Base-by-base conservation (phyloP, 2,329 filamentous ascomycete genomes). In the Penicillium expansum region DNA sequence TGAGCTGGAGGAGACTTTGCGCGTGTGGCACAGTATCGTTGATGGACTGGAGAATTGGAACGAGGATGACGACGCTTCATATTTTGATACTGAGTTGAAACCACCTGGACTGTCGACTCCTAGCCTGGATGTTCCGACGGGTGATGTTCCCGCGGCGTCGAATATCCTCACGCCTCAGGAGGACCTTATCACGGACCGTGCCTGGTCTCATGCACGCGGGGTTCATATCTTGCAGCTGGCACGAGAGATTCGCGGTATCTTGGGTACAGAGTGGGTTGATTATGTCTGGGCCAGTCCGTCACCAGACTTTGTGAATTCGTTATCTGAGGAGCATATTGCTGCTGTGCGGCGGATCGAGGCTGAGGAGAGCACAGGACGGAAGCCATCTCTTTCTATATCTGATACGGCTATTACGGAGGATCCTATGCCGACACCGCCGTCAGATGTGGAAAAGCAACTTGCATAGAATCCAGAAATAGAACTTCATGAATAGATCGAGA, bases 1-100 rank as follows among this genome's bases (percentile, higher is more conserved):
- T 9, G 85, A 88, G 69, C 69, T 88, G 47, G 80, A 86, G 58
- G 85, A 87, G 74, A 86, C 83, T 1, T 79, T 87, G 73, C 76
- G 83, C 43, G 83, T 83, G 38, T 83, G 81, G 78, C 71, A 72
- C 50, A 78, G 75, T 66, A 77, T 82, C 29, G 61, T 83, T 11
- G 78, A 82, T 39, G 79, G 79, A 1, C 61, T 82, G 11, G 75
- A 78, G 57, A 73, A 76, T 33, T 69, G 70, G 52, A 63, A 70
- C 38, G 69, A 74, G 11, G 67, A 70, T n/a, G 61, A 66, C 11
- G 60, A 65, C 4, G 58, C 49, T 3, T 43, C 39, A 3, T 52
- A 62, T 27, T 51, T 60, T 14, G 62, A 64, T 32, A 35, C 41
- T 16, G 50, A 56, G 37, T 35, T 55, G 11, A 52, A 52, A 27